phyloP scores from a whole-genome alignment of 192 early-diverging fungal genomes.

The Podila epigama region DNA sequence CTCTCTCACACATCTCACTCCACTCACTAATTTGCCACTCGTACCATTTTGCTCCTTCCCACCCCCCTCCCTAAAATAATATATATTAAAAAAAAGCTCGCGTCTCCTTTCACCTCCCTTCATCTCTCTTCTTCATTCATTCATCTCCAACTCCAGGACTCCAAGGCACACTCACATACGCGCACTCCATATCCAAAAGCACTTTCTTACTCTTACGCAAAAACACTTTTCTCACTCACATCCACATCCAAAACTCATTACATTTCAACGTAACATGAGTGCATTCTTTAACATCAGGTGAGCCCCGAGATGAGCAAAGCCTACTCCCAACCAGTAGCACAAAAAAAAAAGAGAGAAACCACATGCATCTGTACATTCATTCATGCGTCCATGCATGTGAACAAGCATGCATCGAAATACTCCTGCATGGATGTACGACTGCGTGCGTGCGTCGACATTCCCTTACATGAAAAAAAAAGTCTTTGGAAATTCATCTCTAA shows the following conservation, averaged over 20 bases:
- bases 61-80: too few species aligned
- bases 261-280: slow-evolving; percentile 13
- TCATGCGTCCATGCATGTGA: slow-evolving; percentile 14
- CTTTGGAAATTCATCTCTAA: too few species aligned
- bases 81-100: too few species aligned
- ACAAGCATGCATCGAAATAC: slow-evolving; percentile 21
- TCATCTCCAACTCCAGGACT: too few species aligned
- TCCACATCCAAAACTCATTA: background rate
- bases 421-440: slow-evolving; percentile 44
- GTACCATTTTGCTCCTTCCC: too few species aligned
- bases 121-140: background rate
- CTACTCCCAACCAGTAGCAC: background rate
- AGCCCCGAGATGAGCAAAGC: too few species aligned
- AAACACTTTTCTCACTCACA: background rate
- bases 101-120: background rate
- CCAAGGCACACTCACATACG: background rate
- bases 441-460: too few species aligned
- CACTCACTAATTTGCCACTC: too few species aligned
- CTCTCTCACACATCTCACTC: too few species aligned
- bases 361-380: background rate
- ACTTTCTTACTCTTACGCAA: background rate
- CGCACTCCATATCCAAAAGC: too few species aligned
- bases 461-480: too few species aligned
- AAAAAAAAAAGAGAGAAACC: background rate
- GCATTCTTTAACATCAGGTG: slow-evolving; percentile 43